A percentile compares a stretch with the other conserved stretches of the same genome.
phyloP scores from a whole-genome alignment of 208 protist species.

The Strigomonas culicis region DNA sequence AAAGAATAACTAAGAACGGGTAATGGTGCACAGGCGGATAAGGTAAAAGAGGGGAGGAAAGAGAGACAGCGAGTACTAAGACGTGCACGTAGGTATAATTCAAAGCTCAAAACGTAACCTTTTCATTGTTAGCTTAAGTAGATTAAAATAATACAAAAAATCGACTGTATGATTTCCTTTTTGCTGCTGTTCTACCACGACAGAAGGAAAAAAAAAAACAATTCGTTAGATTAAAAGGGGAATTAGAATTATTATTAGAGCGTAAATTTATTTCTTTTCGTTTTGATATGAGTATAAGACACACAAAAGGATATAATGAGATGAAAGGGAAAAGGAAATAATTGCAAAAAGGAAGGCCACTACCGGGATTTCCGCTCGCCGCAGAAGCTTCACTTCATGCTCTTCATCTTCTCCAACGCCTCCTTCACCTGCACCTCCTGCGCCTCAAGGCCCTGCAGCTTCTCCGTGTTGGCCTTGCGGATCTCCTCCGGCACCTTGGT shows the following conservation, averaged over 20 bases:
- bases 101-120: too few species aligned
- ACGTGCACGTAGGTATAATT: not conserved
- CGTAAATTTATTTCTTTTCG: not conserved
- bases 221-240: not conserved
- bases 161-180: too few species aligned
- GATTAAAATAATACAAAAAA: too few species aligned
- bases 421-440: slow-evolving; percentile 65
- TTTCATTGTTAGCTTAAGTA: too few species aligned
- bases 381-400: slow-evolving; percentile 32
- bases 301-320: too few species aligned
- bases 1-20: not conserved
- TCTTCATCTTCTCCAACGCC: slow-evolving; percentile 77
- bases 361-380: too few species aligned
- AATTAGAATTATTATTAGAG: slow-evolving; percentile 1
- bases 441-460: slow-evolving; percentile 59
- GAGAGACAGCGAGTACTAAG: not conserved
- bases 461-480: slow-evolving; percentile 73
- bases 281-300: too few species aligned
- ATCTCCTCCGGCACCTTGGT: slow-evolving; percentile 88
- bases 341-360: not conserved
- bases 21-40: not conserved
- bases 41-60: slow-evolving; percentile 1
- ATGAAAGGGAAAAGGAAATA: not conserved
- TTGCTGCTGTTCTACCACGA: not conserved
- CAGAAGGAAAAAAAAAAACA: slow-evolving; percentile 10